Percentiles rank a stretch among this genome's conserved stretches.
Conservation (phyloP, 192 early-diverging fungal genomes). For the Dimargaris cristalligena region DNA sequence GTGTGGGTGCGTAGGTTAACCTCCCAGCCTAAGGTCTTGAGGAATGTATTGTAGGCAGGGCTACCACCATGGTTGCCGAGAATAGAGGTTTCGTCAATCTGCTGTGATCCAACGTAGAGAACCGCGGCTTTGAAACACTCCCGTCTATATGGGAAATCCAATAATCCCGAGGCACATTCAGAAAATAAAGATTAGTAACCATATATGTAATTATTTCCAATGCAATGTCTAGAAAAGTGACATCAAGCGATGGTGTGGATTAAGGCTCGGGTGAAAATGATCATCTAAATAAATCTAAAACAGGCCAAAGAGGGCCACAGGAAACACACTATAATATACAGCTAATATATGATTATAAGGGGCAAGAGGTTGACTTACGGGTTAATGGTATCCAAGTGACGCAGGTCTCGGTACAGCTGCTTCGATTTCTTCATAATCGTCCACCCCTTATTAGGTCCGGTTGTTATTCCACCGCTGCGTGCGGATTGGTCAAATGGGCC, state of each 20-base stretch:
- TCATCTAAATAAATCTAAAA: background rate
- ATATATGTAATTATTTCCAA: background rate
- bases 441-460: background rate
- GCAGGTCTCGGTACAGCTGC: background rate
- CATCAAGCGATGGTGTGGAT: too few relatives aligned
- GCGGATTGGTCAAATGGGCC: too few relatives aligned
- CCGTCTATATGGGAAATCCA: slow-evolving; percentile 25
- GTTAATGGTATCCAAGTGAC: background rate
- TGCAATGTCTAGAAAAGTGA: too few relatives aligned
- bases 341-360: too few relatives aligned
- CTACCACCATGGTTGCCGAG: slow-evolving; percentile 62
- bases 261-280: background rate
- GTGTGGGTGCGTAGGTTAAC: slow-evolving; percentile 66
- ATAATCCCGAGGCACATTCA: slow-evolving; percentile 16
- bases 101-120: slow-evolving; percentile 78
- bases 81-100: slow-evolving; percentile 78
- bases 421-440: background rate
- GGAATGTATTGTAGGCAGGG: slow-evolving; percentile 63
- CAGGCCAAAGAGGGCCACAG: background rate
- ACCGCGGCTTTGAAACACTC: slow-evolving; percentile 84
- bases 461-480: too few relatives aligned
- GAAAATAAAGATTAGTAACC: slow-evolving; percentile 15
- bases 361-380: too few relatives aligned
- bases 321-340: too few relatives aligned
- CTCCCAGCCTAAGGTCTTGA: slow-evolving; percentile 83